Percentiles rank a stretch among this genome's conserved stretches.
Evolutionary conservation across 225 moss, liverwort and hornwort species (phyloP).

Genomic region (Pseudisothecium myosuroides): DNA sequence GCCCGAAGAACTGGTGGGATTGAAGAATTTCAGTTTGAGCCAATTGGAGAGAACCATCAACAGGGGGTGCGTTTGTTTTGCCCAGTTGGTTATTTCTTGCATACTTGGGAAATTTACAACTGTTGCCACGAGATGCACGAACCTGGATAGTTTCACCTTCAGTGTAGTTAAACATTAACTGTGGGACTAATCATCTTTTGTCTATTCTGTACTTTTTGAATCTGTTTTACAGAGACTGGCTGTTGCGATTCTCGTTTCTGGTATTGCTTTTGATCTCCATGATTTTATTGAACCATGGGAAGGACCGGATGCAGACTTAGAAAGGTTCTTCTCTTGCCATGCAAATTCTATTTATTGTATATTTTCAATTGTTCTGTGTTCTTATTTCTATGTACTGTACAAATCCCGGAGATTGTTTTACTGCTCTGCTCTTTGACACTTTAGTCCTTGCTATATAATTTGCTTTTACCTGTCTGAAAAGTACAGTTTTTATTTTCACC

Average conservation of each 20-base stretch:
- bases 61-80: conserved; percentile 61
- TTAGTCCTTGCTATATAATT: background rate
- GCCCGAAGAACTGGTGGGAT: conserved; percentile 93
- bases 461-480: background rate
- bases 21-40: conserved; percentile 83
- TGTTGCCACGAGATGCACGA: background rate
- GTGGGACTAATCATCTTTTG: background rate
- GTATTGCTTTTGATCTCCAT: conserved; percentile 57
- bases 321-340: conserved; percentile 47
- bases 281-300: conserved; percentile 84
- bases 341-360: background rate
- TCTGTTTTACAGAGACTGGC: conserved; percentile 66
- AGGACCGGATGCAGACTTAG: conserved; percentile 82
- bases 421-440: background rate
- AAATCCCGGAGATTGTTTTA: background rate
- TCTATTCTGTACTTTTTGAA: background rate
- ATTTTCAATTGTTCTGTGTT: background rate
- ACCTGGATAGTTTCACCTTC: background rate
- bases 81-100: background rate
- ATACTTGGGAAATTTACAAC: background rate
- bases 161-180: background rate
- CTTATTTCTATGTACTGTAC: background rate
- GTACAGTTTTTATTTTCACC: background rate
- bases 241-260: conserved; percentile 84
- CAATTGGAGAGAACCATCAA: conserved; percentile 88